Conservation (phyloP, 805 yeast species). For the Vanderwaltozyma verrucispora region DNA sequence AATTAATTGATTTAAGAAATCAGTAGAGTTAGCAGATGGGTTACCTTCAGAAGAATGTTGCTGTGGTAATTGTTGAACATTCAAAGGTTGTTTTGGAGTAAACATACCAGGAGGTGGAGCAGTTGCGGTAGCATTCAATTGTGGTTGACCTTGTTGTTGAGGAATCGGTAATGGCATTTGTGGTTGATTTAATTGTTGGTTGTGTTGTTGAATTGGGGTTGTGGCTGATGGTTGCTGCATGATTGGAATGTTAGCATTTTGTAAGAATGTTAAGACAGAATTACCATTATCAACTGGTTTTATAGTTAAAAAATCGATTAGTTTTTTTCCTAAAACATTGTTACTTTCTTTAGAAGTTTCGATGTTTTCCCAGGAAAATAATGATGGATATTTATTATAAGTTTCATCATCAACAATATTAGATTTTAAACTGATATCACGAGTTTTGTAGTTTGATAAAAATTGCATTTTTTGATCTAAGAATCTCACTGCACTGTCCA, state of each 20-base stretch:
- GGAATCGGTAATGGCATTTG: slow-evolving; percentile 15
- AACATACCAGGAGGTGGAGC: slow-evolving; percentile 12
- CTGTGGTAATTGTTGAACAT: slow-evolving; percentile 6
- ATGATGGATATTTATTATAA: slow-evolving; percentile 31
- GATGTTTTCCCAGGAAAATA: slow-evolving; percentile 39
- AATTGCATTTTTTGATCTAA: slow-evolving; percentile 38
- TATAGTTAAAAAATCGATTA: slow-evolving; percentile 29
- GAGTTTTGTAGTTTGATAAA: slow-evolving; percentile 30
- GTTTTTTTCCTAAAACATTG: slow-evolving; percentile 23
- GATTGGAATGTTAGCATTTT: slow-evolving; percentile 14
- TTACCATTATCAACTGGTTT: slow-evolving; percentile 27
- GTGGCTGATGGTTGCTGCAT: slow-evolving; percentile 17
- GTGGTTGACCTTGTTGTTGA: slow-evolving; percentile 8
- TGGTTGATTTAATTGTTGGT: slow-evolving; percentile 4
- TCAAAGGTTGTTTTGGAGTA: slow-evolving; percentile 4
- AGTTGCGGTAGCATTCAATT: slow-evolving; percentile 9
- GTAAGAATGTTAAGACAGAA: slow-evolving; percentile 25
- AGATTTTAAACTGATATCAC: slow-evolving; percentile 31
- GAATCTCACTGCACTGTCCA: slow-evolving; percentile 36
- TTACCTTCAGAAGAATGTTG: slow-evolving; percentile 9
- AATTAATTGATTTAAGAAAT: slow-evolving; percentile 74
- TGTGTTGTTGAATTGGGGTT: slow-evolving; percentile 2
- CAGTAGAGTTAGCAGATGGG: slow-evolving; percentile 52
- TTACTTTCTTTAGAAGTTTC: slow-evolving; percentile 28
- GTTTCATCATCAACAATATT: slow-evolving; percentile 21